A percentile compares a stretch with the other conserved stretches of the same genome.
Conservation (phyloP, 2,329 filamentous ascomycete genomes). For the Ophiostoma quercus region DNA sequence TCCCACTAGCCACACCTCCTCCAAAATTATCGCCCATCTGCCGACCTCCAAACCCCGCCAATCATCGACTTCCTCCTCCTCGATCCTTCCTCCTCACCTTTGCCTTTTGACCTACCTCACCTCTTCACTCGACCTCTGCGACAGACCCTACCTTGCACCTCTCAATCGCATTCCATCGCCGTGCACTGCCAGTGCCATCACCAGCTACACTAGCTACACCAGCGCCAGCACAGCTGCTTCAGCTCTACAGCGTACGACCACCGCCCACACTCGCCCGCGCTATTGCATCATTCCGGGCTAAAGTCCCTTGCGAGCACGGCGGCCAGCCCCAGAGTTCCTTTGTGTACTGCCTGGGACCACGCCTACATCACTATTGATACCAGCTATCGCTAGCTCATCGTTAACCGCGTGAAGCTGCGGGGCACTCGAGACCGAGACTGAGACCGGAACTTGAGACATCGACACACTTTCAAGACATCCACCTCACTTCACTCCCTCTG, state of each 20-base stretch:
- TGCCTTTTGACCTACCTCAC: neutral
- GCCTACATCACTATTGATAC: neutral
- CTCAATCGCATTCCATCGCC: neutral
- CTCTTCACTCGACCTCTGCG: neutral
- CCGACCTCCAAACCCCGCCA: constrained; percentile 12
- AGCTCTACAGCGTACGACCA: neutral
- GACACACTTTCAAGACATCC: constrained; percentile 2
- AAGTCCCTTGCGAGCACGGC: constrained; percentile 1
- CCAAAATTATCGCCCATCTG: neutral
- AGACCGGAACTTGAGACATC: neutral
- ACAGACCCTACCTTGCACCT: neutral
- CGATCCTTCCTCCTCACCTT: neutral
- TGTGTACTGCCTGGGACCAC: neutral
- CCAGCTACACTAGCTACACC: neutral
- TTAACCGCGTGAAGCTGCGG: constrained; percentile 4
- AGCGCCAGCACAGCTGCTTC: neutral
- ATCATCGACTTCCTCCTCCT: neutral
- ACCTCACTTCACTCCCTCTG: neutral
- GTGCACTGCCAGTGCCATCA: neutral
- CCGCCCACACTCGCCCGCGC: constrained; percentile 1
- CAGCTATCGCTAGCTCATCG: neutral
- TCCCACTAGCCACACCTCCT: neutral
- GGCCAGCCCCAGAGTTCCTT: neutral
- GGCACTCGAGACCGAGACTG: neutral
- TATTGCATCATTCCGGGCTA: constrained; percentile 12